Base-by-base conservation (phyloP, 768 basidiomycete genomes). In the Lactifluus pinguis region DNA sequence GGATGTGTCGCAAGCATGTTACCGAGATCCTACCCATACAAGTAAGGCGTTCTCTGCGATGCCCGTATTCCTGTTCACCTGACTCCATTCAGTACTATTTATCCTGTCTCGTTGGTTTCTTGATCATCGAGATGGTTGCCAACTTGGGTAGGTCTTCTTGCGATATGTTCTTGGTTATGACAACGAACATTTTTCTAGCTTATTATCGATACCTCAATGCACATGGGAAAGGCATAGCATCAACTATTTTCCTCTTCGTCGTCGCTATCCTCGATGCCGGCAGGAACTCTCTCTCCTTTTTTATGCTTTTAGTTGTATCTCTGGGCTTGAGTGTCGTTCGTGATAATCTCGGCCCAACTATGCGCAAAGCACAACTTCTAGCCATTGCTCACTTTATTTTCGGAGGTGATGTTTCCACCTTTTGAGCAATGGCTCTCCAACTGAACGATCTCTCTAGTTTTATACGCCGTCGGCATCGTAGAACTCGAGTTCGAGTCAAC, bases 171-270 rank as follows among this genome's bases (percentile, higher is more conserved):
- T 19, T 45, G 11, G 9, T 25, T 42, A 13, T 52, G 29, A 45
- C 8, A 32, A n/a, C 11, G 14, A 17, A 38, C 11, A 2, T 38
- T 61, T 68, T 19, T 50, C 10, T 29, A 87, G 93, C 83, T 3
- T 99, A 98, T 74, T 97, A 98, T 71, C 84, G 92, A 57, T 98
- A 93, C 72, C 83, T 98, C 64, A 98, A 98, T 70, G 87, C 86
- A 2, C 89, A 92, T 64, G 89, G 86, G 17, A 85, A 77, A 66
- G 80, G 84, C 45, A 77, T 84, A 3, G 78, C 88, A 25, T 85
- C 93, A 0, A 89, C 85, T 1, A 82, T 87, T n/a, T 95, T 98
- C 75, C 84, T 99, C 48, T 89, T 98, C 60, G 88, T 98, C 64
- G 93, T 95, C 44, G 89, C 94, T n/a, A 91, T 95, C 61, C 76